Conservation (phyloP, 139 green algal species). For the Picochlorum costavermella region DNA sequence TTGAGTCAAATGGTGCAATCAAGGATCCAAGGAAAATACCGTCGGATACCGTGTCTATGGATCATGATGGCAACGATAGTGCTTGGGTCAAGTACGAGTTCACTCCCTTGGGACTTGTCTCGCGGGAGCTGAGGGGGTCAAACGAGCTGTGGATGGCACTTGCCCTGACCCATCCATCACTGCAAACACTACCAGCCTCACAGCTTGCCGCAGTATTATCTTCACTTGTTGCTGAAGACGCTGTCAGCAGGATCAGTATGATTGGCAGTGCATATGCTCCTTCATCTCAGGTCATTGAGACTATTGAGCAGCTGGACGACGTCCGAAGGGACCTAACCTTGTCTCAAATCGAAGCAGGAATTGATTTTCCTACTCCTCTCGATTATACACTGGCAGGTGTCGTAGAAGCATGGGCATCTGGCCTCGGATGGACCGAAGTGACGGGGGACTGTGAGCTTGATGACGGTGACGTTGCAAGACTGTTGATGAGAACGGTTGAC, state of each 20-base stretch:
- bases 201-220: conserved; percentile 54
- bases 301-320: conserved; percentile 48
- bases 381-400: conserved; percentile 47
- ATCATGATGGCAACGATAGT: neutral
- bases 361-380: conserved; percentile 24
- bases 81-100: conserved; percentile 10
- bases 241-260: conserved; percentile 24
- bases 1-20: conserved; percentile 44
- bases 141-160: conserved; percentile 88
- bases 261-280: conserved; percentile 35
- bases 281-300: conserved; percentile 22
- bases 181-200: conserved; percentile 39
- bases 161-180: conserved; percentile 49
- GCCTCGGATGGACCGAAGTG: conserved; percentile 50
- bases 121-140: conserved; percentile 53
- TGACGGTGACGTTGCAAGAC: conserved; percentile 74
- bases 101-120: conserved; percentile 53
- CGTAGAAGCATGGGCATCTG: conserved; percentile 72
- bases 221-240: conserved; percentile 48
- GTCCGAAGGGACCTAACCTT: conserved; percentile 37
- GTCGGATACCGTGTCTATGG: neutral
- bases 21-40: neutral
- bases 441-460: conserved; percentile 61
- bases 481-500: conserved; percentile 71
- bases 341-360: conserved; percentile 42